Evolutionary conservation across 148 eudicot species (phyloP).

Genomic region (Spergularia bocconei): DNA sequence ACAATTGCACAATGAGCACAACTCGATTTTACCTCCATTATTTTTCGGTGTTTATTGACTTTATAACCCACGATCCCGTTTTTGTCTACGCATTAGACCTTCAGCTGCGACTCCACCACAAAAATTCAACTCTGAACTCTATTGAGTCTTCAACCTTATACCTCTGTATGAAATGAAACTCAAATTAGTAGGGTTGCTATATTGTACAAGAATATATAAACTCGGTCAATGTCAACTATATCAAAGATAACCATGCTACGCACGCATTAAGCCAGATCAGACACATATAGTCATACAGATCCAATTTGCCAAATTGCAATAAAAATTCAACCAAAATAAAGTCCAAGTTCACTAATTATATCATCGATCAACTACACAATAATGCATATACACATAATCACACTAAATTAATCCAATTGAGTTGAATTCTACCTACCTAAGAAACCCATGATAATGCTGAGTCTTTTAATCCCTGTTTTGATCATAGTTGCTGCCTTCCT

Average conservation of each 20-base stretch:
- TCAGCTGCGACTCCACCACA: too few species aligned
- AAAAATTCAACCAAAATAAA: neutral
- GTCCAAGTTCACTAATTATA: neutral
- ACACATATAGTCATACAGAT: too few species aligned
- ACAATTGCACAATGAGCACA: too few species aligned
- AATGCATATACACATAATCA: neutral
- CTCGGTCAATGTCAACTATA: neutral
- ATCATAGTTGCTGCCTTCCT: slow-evolving; percentile 10
- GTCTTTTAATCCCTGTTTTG: slow-evolving; percentile 4
- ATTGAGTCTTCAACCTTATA: too few species aligned
- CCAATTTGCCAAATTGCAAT: neutral
- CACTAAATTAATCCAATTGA: neutral
- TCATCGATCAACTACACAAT: neutral
- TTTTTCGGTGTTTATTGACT: too few species aligned
- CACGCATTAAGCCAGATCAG: neutral
- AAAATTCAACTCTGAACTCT: too few species aligned
- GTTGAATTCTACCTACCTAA: neutral
- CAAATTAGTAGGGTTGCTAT: too few species aligned
- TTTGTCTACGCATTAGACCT: too few species aligned
- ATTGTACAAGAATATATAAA: too few species aligned
- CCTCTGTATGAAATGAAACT: too few species aligned
- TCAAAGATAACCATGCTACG: neutral
- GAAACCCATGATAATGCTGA: neutral
- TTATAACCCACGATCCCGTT: too few species aligned
- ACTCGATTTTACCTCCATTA: too few species aligned